Base-by-base conservation (phyloP, 441 rosid species). In the Erodium texanum region DNA sequence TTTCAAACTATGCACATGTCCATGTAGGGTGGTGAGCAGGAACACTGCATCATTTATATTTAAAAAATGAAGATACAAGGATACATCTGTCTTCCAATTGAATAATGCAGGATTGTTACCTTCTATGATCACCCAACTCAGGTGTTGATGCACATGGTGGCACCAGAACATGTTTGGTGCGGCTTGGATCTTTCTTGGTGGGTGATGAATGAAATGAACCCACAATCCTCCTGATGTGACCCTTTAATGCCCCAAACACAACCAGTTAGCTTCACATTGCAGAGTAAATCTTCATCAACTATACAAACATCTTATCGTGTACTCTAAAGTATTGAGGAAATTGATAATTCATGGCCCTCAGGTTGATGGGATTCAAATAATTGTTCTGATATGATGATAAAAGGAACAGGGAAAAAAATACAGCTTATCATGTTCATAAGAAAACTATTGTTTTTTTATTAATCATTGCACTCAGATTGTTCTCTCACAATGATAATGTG, bases 121-220 rank as follows among this genome's bases (percentile, higher is more conserved):
- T 59, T 14, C 18, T 59, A 6, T 59, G 32, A 59, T 15, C 32
- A 59, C 3, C 32, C 64, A 59, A 59, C 64, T 22, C 64, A 7
- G n/a, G 64, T 16, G 14, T 59, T 59, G 64, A 59, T 23, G 64
- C 64, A 59, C 64, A 59, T 59, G 64, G 64, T 59, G 64, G 29
- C 64, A 24, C 64, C 34, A 59, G 32, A 59, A 12, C 64, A 59
- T 59, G 64, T 59, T 59, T 59, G 64, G 64, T 24, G 64, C 15
- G 32, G 64, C 64, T 59, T 7, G 10, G 34, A 59, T 59, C 34
- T 59, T 15, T 23, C 64, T 24, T 23, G n/a, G 64, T 59, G 64
- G 64, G 64, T 59, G 64, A n/a, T 59, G 64, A 24, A 59, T 59
- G 64, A 59, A 24, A 59, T 59, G 64, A 59, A 22, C 64, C 64